A percentile compares a stretch with the other conserved stretches of the same genome.
These are phyloP conservation scores for Penicillium crustosum DNA, from an alignment of 2,329 filamentous ascomycete genomes.

Conservation along the genomic window DNA sequence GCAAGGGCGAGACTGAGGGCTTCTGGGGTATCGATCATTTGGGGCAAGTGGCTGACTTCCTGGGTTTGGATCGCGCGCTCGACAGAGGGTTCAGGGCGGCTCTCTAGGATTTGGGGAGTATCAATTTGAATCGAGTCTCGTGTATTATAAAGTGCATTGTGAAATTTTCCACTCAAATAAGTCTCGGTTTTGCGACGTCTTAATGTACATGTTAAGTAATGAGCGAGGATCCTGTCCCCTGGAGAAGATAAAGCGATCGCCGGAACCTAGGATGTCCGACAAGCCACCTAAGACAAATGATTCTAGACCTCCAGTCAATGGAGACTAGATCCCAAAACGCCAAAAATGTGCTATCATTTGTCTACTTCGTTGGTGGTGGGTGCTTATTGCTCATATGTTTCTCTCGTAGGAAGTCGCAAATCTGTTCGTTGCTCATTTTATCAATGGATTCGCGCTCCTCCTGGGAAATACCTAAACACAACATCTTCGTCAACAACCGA, in stretches of 20 bases:
- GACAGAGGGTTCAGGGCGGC: conserved; percentile 33
- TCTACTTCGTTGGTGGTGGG: conserved; percentile 9
- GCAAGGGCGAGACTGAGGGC: conserved; percentile 53
- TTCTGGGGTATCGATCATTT: conserved; percentile 64
- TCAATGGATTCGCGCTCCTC: conserved; percentile 30
- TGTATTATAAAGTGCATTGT: neutral
- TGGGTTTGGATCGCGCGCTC: conserved; percentile 49
- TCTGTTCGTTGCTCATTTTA: conserved; percentile 30
- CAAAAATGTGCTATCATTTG: neutral
- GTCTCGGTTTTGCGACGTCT: neutral
- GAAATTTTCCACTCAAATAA: neutral
- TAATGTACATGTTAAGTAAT: neutral
- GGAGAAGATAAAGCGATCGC: neutral
- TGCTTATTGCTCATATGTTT: conserved; percentile 29
- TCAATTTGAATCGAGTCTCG: neutral
- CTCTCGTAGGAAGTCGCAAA: conserved; percentile 35
- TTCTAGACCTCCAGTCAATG: conserved; percentile 2
- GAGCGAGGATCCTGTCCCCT: conserved; percentile 5
- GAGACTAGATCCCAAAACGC: neutral
- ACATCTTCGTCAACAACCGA: neutral
- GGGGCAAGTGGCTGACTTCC: conserved; percentile 53
- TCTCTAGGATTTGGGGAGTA: conserved; percentile 16
- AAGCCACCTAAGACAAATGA: neutral
- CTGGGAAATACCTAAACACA: neutral
- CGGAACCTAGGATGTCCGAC: neutral